Evolutionary conservation across 2,329 filamentous ascomycete species (phyloP).

Genomic region (Emericellopsis cladophorae): DNA sequence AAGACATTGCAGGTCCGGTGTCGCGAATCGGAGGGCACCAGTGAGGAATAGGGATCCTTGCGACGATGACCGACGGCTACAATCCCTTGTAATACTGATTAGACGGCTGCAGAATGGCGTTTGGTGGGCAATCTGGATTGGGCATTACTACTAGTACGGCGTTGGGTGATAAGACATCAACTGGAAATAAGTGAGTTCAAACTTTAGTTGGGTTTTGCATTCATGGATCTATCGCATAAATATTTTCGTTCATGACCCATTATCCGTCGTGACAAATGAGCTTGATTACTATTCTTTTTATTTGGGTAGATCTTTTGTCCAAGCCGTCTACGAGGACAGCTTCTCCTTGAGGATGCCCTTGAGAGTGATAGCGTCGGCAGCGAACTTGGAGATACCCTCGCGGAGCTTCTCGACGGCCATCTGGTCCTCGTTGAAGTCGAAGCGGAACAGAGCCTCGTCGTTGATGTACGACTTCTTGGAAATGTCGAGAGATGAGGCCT

Average conservation of each 20-base stretch:
- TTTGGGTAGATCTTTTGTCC: neutral
- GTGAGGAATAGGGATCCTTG: too few relatives aligned
- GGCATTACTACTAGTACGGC: too few relatives aligned
- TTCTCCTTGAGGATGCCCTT: conserved; percentile 88
- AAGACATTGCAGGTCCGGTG: conserved; percentile 28
- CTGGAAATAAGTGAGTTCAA: too few relatives aligned
- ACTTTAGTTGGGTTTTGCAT: too few relatives aligned
- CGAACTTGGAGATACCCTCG: conserved; percentile 99
- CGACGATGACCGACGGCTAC: too few relatives aligned
- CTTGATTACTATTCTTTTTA: neutral
- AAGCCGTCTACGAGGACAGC: conserved; percentile 34
- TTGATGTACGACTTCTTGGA: conserved; percentile 85
- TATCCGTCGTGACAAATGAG: too few relatives aligned
- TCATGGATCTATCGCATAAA: too few relatives aligned
- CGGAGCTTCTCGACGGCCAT: conserved; percentile 99
- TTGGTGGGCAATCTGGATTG: too few relatives aligned
- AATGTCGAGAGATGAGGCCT: conserved; percentile 57
- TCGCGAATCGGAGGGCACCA: conserved; percentile 3
- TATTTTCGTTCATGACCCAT: too few relatives aligned
- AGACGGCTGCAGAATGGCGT: too few relatives aligned
- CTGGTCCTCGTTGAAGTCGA: conserved; percentile 99
- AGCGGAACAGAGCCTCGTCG: conserved; percentile 85
- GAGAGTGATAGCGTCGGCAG: conserved; percentile 85
- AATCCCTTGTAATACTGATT: too few relatives aligned
- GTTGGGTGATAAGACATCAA: too few relatives aligned